phyloP scores from a whole-genome alignment of 2,329 filamentous ascomycete genomes.

The Neofusicoccum parvum region DNA sequence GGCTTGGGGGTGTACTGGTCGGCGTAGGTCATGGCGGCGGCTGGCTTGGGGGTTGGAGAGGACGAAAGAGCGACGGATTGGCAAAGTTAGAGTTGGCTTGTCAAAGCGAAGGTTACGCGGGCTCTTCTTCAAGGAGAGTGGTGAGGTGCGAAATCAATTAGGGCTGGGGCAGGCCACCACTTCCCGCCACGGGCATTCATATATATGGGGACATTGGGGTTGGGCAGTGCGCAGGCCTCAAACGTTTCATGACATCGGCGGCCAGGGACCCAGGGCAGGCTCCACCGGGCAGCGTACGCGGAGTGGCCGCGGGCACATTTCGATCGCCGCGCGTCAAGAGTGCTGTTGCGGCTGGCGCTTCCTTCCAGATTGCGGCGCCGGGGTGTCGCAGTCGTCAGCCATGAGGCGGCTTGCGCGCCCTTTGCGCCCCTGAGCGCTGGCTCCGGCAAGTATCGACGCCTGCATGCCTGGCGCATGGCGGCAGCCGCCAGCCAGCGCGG shows the following conservation, averaged over 20 bases:
- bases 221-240: constrained; percentile 16
- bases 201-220: constrained; percentile 14
- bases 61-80: constrained; percentile 8
- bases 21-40: constrained; percentile 11
- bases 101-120: neutral
- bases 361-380: constrained; percentile 4
- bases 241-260: constrained; percentile 19
- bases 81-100: neutral
- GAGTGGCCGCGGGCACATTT: constrained; percentile 6
- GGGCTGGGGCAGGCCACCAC: constrained; percentile 15
- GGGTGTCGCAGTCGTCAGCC: constrained; percentile 12
- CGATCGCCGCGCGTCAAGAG: constrained; percentile 19
- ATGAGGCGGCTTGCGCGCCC: constrained; percentile 13
- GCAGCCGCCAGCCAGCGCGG: no score
- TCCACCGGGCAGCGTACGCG: constrained; percentile 4
- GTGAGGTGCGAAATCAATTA: constrained; percentile 5
- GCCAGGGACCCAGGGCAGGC: constrained; percentile 13
- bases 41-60: neutral
- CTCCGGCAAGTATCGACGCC: constrained; percentile 12
- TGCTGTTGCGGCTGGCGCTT: neutral
- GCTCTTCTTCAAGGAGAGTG: constrained; percentile 12
- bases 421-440: constrained; percentile 4
- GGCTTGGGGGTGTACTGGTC: constrained; percentile 48
- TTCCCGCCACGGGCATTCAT: constrained; percentile 17
- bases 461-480: neutral